Evolutionary conservation across 129 eudicot species (phyloP).

Genomic region (Chrysanthemum makinoi): DNA sequence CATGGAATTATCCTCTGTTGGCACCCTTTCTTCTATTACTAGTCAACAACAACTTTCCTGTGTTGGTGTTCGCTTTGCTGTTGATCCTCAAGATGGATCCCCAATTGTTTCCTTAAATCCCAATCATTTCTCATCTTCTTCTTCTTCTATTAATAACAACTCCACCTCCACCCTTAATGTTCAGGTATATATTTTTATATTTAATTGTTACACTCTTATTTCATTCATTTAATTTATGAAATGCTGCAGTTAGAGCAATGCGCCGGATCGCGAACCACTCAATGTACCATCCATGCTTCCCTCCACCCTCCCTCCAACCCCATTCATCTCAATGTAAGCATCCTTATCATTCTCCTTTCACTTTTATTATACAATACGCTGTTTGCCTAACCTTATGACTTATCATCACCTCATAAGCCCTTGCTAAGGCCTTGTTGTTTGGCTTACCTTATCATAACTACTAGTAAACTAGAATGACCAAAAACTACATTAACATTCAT

Average conservation of each 20-base stretch:
- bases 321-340: conserved; percentile 41
- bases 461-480: too few relatives aligned
- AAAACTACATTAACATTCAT: too few relatives aligned
- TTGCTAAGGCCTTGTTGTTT: too few relatives aligned
- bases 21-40: conserved; percentile 38
- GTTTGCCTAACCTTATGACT: too few relatives aligned
- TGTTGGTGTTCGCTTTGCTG: conserved; percentile 75
- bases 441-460: too few relatives aligned
- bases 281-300: conserved; percentile 79
- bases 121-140: too few relatives aligned
- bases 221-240: background rate
- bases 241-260: conserved; percentile 58
- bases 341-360: background rate
- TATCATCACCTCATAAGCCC: too few relatives aligned
- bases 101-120: conserved; percentile 57
- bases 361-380: too few relatives aligned
- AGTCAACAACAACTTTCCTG: background rate
- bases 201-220: background rate
- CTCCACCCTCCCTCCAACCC: conserved; percentile 54
- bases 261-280: conserved; percentile 78
- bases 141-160: too few relatives aligned
- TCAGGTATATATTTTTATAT: too few relatives aligned
- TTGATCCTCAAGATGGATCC: conserved; percentile 64
- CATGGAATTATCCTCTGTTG: conserved; percentile 72
- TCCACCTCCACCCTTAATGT: conserved; percentile 88